Conservation (phyloP, 192 early-diverging fungal genomes). For the Haplosporangium gracile region DNA sequence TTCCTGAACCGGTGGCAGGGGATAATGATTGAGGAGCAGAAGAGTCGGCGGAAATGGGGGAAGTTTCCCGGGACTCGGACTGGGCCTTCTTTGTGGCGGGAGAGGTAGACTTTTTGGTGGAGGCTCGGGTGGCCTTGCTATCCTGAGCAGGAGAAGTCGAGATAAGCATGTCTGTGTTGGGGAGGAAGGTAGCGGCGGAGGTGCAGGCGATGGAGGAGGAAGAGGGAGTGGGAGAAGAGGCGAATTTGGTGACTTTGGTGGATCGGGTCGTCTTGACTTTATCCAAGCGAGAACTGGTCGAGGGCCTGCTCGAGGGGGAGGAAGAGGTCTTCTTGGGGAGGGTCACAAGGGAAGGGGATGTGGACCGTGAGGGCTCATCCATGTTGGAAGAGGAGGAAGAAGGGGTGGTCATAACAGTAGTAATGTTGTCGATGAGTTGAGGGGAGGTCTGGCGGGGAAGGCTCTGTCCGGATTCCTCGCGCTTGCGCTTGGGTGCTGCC, state of each 20-base stretch:
- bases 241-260: constrained; percentile 39
- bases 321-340: constrained; percentile 12
- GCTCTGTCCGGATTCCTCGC: constrained; percentile 27
- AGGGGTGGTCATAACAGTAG: not conserved
- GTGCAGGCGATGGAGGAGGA: constrained; percentile 1
- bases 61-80: constrained; percentile 33
- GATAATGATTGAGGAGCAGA: not conserved
- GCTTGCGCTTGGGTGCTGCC: constrained; percentile 52
- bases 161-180: constrained; percentile 7
- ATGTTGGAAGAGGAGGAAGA: constrained; percentile 1
- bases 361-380: not conserved
- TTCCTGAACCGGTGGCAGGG: constrained; percentile 17
- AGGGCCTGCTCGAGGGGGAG: constrained; percentile 17
- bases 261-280: constrained; percentile 51
- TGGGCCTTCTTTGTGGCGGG: constrained; percentile 8
- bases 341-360: constrained; percentile 19
- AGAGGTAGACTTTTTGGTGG: constrained; percentile 21
- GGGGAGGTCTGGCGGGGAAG: constrained; percentile 27
- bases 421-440: not conserved
- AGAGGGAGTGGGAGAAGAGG: constrained; percentile 20
- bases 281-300: constrained; percentile 52
- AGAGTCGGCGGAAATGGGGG: not conserved
- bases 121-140: not conserved
- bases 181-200: constrained; percentile 3
- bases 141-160: constrained; percentile 11